Percentiles rank a stretch among this genome's conserved stretches.
Conservation (phyloP, 768 basidiomycete species). For the Mycena olivaceomarginata region DNA sequence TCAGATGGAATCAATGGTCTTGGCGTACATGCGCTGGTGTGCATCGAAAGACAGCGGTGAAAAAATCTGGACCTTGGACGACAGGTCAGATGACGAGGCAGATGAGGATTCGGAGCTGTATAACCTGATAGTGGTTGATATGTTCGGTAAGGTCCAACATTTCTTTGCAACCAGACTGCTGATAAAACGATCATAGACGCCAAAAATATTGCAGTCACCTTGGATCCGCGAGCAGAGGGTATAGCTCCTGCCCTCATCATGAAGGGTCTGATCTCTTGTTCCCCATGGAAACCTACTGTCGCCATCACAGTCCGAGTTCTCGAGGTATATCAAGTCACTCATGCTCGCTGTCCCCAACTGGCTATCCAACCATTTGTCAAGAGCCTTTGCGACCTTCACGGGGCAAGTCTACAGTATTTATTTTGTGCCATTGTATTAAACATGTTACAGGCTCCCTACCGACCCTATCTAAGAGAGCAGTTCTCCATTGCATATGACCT, state of each 20-base stretch:
- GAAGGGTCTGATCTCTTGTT: background rate
- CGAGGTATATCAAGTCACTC: background rate
- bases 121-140: no score
- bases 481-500: background rate
- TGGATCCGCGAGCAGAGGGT: background rate
- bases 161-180: no score
- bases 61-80: no score
- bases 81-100: no score
- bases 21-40: no score
- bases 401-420: background rate
- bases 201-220: no score
- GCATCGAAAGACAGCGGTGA: no score
- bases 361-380: background rate
- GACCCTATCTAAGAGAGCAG: background rate
- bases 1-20: no score
- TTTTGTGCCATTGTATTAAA: background rate
- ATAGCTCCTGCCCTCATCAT: background rate
- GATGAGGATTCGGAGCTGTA: no score
- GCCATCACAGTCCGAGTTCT: background rate
- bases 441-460: no score
- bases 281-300: background rate
- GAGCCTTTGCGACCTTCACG: background rate
- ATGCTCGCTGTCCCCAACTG: background rate
- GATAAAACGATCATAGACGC: no score
- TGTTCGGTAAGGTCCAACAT: no score